These are phyloP conservation scores for Fusarium pseudonygamai DNA, from an alignment of 2,329 filamentous ascomycete species.

Conservation along the genomic window DNA sequence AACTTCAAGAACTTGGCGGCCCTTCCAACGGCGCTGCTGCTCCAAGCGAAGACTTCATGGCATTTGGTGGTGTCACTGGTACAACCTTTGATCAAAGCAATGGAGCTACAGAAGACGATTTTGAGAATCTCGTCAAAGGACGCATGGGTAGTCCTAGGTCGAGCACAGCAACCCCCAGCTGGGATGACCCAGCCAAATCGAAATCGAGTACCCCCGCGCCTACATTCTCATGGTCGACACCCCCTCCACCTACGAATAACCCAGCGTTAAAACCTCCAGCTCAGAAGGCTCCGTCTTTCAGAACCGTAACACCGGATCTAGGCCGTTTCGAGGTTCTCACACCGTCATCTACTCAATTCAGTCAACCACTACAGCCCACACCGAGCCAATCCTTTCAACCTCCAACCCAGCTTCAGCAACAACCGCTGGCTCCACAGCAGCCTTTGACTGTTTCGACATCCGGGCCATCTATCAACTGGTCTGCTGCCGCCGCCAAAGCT, in stretches of 20 bases:
- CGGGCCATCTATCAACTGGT: constrained; percentile 61
- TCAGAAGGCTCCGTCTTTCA: constrained; percentile 51
- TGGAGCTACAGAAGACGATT: constrained; percentile 74
- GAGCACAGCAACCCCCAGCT: constrained; percentile 57
- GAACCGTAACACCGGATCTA: constrained; percentile 69
- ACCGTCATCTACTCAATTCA: constrained; percentile 70
- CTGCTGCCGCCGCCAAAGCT: constrained; percentile 49
- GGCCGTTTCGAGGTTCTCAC: constrained; percentile 63
- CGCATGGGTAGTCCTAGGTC: constrained; percentile 47
- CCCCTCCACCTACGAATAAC: constrained; percentile 57
- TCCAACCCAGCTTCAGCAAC: constrained; percentile 38
- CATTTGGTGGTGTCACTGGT: constrained; percentile 74
- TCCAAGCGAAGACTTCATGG: constrained; percentile 73
- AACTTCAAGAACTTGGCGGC: constrained; percentile 83
- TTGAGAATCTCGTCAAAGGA: constrained; percentile 90
- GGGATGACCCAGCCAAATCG: constrained; percentile 57
- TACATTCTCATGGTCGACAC: constrained; percentile 73
- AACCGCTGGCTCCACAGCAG: constrained; percentile 28
- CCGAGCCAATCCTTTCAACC: constrained; percentile 42
- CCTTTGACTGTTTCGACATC: constrained; percentile 29
- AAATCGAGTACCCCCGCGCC: constrained; percentile 54
- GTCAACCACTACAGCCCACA: constrained; percentile 65
- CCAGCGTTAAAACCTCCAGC: constrained; percentile 42
- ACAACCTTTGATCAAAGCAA: constrained; percentile 63
- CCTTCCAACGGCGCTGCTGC: constrained; percentile 61